Evolutionary conservation across 148 eudicot genomes (phyloP).

Genomic region (Rhododendron molle): DNA sequence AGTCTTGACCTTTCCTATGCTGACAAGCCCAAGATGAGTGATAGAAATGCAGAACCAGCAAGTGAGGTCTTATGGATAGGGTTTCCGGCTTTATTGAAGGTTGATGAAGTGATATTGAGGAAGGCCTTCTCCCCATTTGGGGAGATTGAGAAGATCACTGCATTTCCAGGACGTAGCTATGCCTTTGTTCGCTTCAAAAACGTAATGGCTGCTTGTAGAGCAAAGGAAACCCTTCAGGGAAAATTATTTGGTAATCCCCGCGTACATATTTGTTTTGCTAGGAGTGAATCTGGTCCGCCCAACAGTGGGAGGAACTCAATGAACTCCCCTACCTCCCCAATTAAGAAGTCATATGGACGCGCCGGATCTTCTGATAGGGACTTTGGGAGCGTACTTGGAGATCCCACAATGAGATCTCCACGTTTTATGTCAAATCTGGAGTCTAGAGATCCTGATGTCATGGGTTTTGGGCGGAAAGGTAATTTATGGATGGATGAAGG

Average conservation of each 20-base stretch:
- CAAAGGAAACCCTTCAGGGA: slow-evolving; percentile 80
- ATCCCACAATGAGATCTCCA: slow-evolving; percentile 33
- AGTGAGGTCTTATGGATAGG: slow-evolving; percentile 86
- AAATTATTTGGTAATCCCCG: slow-evolving; percentile 82
- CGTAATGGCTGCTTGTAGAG: slow-evolving; percentile 56
- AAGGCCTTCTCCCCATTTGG: slow-evolving; percentile 85
- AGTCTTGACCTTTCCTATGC: slow-evolving; percentile 45
- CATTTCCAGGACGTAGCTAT: slow-evolving; percentile 72
- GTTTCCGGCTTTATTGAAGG: slow-evolving; percentile 63
- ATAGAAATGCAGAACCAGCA: slow-evolving; percentile 49
- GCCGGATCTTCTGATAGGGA: slow-evolving; percentile 47
- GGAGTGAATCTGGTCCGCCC: slow-evolving; percentile 50
- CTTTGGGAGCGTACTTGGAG: slow-evolving; percentile 29
- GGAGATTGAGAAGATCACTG: slow-evolving; percentile 73
- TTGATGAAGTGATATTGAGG: slow-evolving; percentile 57
- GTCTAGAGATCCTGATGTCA: slow-evolving; percentile 35
- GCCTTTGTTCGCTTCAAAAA: slow-evolving; percentile 69
- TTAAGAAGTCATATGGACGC: slow-evolving; percentile 31
- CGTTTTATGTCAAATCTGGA: slow-evolving; percentile 34
- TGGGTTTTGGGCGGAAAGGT: slow-evolving; percentile 28
- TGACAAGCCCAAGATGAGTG: slow-evolving; percentile 35
- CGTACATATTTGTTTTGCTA: slow-evolving; percentile 72
- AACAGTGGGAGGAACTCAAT: slow-evolving; percentile 38
- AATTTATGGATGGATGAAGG: slow-evolving; percentile 24
- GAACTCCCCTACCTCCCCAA: slow-evolving; percentile 50